A percentile compares a stretch with the other conserved stretches of the same genome.
These are phyloP conservation scores for Petasospora rhodanensis DNA, from an alignment of 1,139 yeast species.

Conservation along the genomic window DNA sequence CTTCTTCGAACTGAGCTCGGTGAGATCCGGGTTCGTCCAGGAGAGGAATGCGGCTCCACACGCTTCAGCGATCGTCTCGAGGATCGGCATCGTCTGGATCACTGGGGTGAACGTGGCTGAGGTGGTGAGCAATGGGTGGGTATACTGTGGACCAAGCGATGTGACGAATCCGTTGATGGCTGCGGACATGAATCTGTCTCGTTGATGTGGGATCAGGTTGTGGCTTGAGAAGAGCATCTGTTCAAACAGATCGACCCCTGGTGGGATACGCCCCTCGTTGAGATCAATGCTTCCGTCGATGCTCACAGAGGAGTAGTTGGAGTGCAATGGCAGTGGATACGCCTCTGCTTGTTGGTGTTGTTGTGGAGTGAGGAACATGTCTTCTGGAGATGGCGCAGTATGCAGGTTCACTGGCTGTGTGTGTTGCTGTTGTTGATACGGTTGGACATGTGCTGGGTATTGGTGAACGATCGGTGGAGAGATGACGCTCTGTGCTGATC, in stretches of 20 bases:
- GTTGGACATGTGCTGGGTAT: constrained; percentile 13
- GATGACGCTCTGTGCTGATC: too few species aligned
- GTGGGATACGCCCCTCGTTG: not conserved
- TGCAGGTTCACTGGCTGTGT: too few species aligned
- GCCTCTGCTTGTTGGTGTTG: too few species aligned
- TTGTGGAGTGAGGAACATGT: too few species aligned
- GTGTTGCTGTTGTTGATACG: too few species aligned
- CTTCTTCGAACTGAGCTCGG: constrained; percentile 8
- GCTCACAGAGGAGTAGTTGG: constrained; percentile 9
- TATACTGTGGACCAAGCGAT: constrained; percentile 37
- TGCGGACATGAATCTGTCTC: constrained; percentile 24
- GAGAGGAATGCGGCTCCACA: constrained; percentile 36
- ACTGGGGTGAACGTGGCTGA: constrained; percentile 32
- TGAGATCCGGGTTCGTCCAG: constrained; percentile 23
- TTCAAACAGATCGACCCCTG: not conserved
- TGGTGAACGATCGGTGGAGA: too few species aligned
- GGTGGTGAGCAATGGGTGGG: constrained; percentile 38
- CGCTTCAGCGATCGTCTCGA: constrained; percentile 33
- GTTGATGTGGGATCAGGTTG: constrained; percentile 1
- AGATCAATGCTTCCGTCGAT: not conserved
- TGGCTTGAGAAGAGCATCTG: not conserved
- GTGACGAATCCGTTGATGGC: constrained; percentile 35
- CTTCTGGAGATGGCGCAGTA: too few species aligned
- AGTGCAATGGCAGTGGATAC: too few species aligned
- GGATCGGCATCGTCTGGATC: constrained; percentile 26